Evolutionary conservation across 768 basidiomycete species (phyloP), one percentile per base, ranked within the genome.

Genomic region (Lactifluus volemus): DNA sequence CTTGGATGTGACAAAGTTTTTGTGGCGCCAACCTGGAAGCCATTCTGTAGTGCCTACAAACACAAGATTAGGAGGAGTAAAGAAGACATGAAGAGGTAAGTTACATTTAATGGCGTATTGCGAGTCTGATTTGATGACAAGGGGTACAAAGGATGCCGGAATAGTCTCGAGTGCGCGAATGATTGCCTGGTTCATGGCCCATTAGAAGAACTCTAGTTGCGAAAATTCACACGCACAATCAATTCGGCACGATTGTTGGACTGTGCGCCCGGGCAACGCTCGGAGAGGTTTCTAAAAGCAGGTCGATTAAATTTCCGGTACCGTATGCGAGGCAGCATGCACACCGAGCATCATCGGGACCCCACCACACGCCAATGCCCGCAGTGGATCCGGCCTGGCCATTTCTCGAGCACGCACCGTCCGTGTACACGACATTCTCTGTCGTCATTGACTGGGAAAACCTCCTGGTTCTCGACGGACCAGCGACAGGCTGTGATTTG

Each of bases 361-460:
- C 90, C 89, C 90, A 98, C 84, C 85, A 98, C 0, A 98, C 90
- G 0, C 95, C 95, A 47, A 93, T 73, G 1, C 95, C 95, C 0
- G 92, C 95, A 45, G 81, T 65, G 0, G 88, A 79, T 1, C 79
- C 82, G 3, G 32, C 34, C 68, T 84, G 73, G 0, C 95, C 95
- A 69, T 98, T 98, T 2, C 85, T 83, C 68, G 81, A 83, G 65
- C 92, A 93, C 6, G 92, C 88, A 11, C 95, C 95, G 71, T 98
- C 95, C 19, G 81, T 86, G 67, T 91, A 96, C 1, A 93, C 93
- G 12, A 88, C 74, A 45, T 75, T 70, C 66, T 70, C 74, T 3
- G 68, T 70, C 2, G 42, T 53, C 58, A 71, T 73, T 29, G 76
- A 71, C 11, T 64, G 54, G 25, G 38, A 68, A 9, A 10, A 47